These are phyloP conservation scores for Starmerella roubikii DNA, from an alignment of 805 yeast genomes.

Conservation along the genomic window DNA sequence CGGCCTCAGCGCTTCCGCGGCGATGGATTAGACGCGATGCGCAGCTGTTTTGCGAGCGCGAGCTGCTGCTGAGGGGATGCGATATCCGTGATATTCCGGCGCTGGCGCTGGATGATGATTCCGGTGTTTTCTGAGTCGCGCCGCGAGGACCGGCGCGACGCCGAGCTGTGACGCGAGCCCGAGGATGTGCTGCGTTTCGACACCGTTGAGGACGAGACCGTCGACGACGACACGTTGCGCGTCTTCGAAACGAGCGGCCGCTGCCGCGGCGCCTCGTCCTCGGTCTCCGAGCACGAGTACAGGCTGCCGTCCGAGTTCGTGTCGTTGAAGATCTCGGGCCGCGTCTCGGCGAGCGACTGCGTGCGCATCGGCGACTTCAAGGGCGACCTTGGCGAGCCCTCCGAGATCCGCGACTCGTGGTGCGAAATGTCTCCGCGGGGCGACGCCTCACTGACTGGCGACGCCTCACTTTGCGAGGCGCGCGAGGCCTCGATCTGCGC, in stretches of 20 bases:
- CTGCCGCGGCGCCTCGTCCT: constrained; percentile 5
- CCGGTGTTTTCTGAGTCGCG: constrained; percentile 13
- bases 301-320: no score
- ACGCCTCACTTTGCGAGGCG: no score
- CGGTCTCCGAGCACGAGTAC: constrained; percentile 10
- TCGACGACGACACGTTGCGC: not conserved
- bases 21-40: constrained; percentile 26
- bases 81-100: constrained; percentile 20
- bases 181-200: not conserved
- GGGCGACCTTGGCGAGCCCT: no score
- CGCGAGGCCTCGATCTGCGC: no score
- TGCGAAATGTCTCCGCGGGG: no score
- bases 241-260: constrained; percentile 7
- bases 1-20: no score
- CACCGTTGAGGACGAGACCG: not conserved
- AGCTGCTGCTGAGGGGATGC: constrained; percentile 16
- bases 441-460: no score
- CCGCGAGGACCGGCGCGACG: not conserved
- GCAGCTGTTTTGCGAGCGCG: constrained; percentile 21
- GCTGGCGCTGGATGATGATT: constrained; percentile 6
- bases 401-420: no score
- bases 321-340: no score
- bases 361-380: constrained; percentile 16
- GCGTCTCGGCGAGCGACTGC: constrained; percentile 34
- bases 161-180: not conserved